Evolutionary conservation across 495 filamentous ascomycete genomes (phyloP).

Genomic region (Penicillium simplicissimum): DNA sequence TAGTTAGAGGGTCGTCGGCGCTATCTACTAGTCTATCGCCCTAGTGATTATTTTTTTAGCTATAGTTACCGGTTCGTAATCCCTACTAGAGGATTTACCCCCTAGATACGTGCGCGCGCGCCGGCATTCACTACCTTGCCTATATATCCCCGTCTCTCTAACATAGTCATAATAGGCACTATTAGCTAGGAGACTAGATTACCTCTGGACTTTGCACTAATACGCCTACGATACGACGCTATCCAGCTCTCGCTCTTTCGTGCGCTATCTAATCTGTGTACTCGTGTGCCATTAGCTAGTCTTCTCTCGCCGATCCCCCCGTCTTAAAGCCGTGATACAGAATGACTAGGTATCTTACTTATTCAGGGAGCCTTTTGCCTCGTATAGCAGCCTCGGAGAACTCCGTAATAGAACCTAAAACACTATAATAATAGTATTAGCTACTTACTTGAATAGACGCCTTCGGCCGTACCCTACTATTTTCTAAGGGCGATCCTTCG

Average conservation of each 20-base stretch:
- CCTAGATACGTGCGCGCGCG: neutral
- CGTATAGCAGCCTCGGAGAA: neutral
- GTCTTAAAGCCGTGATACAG: slow-evolving; percentile 6
- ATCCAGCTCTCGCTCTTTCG: neutral
- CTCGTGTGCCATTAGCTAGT: neutral
- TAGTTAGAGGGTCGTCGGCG: neutral
- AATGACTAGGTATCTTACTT: neutral
- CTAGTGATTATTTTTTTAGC: neutral
- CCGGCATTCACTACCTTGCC: neutral
- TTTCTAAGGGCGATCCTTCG: neutral
- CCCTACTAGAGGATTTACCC: neutral
- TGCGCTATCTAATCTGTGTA: neutral
- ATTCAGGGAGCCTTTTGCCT: neutral
- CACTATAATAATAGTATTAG: slow-evolving; percentile 1
- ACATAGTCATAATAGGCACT: neutral
- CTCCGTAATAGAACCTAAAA: slow-evolving; percentile 1
- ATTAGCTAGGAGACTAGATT: neutral
- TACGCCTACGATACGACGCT: too few species aligned
- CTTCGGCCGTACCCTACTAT: neutral
- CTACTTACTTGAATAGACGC: neutral
- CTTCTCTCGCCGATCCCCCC: slow-evolving; percentile 4
- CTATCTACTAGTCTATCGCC: neutral
- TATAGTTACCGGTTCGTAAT: neutral
- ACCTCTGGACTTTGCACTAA: too few species aligned
- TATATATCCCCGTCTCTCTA: neutral